Base-by-base conservation (phyloP, 805 yeast species). In the Kuraishia hungarica region DNA sequence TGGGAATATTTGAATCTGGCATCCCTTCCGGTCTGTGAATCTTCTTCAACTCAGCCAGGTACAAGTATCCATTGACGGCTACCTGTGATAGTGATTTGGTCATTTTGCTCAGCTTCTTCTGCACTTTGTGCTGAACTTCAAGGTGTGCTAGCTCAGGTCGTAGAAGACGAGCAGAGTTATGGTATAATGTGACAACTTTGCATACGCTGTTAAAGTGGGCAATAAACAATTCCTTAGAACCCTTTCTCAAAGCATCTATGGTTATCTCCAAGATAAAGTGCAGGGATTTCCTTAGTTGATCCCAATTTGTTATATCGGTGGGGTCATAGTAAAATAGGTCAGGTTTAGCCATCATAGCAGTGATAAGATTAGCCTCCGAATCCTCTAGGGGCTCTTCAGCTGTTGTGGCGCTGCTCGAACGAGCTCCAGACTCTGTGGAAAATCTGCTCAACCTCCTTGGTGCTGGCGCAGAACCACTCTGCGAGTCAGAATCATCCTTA, bases 21-120 rank as follows among this genome's bases (percentile, higher is more conserved):
- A 19, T n/a, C 20, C 15, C 50, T n/a, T 3, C 21, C 13, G n/a
- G 19, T 8, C 28, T 52, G 7, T 54, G 52, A 47, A 64, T 54
- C 4, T 60, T 60, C 23, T 57, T 55, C 51, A 58, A 56, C 19
- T 74, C 71, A 51, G 74, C 72, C 54, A 86, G 71, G 64, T 81
- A 86, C n/a, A 87, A 64, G 52, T 79, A 74, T 8, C 89, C 87
- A 62, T 83, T 83, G 55, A 86, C 79, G 56, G 83, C 82, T 55
- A 87, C 76, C 56, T 82, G 86, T 2, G 89, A 79, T 56, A 83
- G 75, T 1, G 85, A 72, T 8, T 76, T 69, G 0, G 83, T 78
- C 17, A 86, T 71, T 57, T 77, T 75, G 61, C 76, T 81, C 59
- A 86, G 66, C 46, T 80, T 68, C 54, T 73, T 72, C 55, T 79